These are phyloP conservation scores for Cucurbitaria berberidis DNA, from an alignment of 2,329 filamentous ascomycete genomes.

Conservation along the genomic window DNA sequence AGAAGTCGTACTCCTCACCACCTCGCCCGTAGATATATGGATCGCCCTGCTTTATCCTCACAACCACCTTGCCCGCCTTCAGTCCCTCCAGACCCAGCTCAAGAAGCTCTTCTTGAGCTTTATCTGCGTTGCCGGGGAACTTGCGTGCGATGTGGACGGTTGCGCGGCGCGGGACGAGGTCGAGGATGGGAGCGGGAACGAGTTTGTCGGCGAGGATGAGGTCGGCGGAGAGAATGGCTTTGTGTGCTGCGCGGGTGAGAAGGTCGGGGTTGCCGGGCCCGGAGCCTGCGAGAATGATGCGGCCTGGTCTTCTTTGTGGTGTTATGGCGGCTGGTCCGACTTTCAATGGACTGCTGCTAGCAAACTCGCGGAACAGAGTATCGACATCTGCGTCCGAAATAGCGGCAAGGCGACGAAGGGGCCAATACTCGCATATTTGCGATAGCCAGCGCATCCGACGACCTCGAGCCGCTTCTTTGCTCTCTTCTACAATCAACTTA, in stretches of 20 bases:
- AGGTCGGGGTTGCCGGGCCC: constrained; percentile 93
- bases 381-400: constrained; percentile 83
- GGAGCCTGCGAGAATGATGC: constrained; percentile 86
- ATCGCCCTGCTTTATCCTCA: constrained; percentile 94
- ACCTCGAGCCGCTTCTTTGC: constrained; percentile 75
- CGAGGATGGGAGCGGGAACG: constrained; percentile 81
- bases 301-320: constrained; percentile 58
- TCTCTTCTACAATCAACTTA: constrained; percentile 75
- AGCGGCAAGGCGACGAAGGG: constrained; percentile 77
- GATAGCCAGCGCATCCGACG: constrained; percentile 90
- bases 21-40: constrained; percentile 96
- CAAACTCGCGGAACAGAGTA: constrained; percentile 75
- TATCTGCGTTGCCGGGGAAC: constrained; percentile 95
- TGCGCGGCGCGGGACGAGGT: constrained; percentile 87
- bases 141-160: constrained; percentile 92
- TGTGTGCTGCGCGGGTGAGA: constrained; percentile 80
- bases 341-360: constrained; percentile 47
- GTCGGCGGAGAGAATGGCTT: constrained; percentile 76
- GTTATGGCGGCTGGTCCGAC: constrained; percentile 27
- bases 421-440: constrained; percentile 99
- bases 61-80: constrained; percentile 74
- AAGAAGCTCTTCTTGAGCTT: constrained; percentile 88
- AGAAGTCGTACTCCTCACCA: constrained; percentile 89
- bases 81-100: constrained; percentile 75
- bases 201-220: constrained; percentile 87